Percentiles rank a stretch among this genome's conserved stretches.
These are phyloP conservation scores for Massospora cicadina DNA, from an alignment of 371 early-diverging fungal species.

Conservation along the genomic window DNA sequence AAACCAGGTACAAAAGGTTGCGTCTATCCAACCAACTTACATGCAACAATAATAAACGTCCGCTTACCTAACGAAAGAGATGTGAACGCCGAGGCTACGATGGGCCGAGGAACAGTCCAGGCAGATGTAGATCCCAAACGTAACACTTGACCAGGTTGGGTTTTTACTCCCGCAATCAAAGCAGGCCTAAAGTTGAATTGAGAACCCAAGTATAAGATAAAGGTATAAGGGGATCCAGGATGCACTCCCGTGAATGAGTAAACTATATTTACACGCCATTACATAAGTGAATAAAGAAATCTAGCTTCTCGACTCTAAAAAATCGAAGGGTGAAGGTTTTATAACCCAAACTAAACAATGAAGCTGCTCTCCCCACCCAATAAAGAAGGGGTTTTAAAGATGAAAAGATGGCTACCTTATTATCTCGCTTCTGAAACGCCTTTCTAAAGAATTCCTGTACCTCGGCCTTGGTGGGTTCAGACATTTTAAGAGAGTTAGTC, in stretches of 20 bases:
- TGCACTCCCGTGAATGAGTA: neutral
- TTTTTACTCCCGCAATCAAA: constrained; percentile 93
- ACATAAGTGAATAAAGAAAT: no score
- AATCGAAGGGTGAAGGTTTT: neutral
- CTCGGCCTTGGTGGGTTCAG: constrained; percentile 54
- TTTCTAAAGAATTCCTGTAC: constrained; percentile 62
- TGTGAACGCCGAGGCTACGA: constrained; percentile 88
- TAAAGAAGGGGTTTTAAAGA: no score
- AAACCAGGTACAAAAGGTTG: neutral
- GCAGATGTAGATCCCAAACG: constrained; percentile 96
- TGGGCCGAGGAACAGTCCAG: constrained; percentile 94
- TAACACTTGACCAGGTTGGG: constrained; percentile 95
- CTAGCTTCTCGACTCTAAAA: neutral
- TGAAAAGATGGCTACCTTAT: constrained; percentile 36
- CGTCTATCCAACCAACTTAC: neutral
- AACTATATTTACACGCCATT: no score
- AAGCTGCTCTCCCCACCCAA: no score
- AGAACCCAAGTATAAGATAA: neutral
- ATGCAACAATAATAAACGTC: neutral
- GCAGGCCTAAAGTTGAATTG: neutral
- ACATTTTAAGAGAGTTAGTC: constrained; percentile 16
- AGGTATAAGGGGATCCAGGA: neutral
- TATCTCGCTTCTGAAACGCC: constrained; percentile 50
- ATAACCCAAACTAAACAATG: neutral
- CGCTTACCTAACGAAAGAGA: constrained; percentile 81